Evolutionary conservation across 73 alveolate genomes (phyloP).

Genomic region (Paramecium sexaurelia): DNA sequence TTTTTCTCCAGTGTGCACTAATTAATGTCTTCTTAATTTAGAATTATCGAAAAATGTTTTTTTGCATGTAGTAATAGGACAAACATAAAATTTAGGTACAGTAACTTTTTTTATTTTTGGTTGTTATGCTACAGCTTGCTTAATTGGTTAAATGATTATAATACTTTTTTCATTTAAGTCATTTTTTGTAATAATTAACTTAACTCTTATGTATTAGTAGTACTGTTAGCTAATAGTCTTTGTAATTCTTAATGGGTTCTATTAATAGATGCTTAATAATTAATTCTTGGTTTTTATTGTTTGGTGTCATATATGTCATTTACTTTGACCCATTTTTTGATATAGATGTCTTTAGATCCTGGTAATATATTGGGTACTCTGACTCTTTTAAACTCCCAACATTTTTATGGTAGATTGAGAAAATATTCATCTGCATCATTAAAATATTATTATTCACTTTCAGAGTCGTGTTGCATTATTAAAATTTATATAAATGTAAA

Average conservation of each 20-base stretch:
- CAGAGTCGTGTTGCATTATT: constrained; percentile 27
- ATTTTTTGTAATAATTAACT: constrained; percentile 19
- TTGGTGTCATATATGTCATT: not conserved
- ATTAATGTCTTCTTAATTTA: constrained; percentile 91
- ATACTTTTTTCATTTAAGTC: constrained; percentile 48
- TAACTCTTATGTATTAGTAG: not conserved
- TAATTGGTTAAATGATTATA: too few species aligned
- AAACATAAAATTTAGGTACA: constrained; percentile 78
- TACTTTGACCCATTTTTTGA: constrained; percentile 40
- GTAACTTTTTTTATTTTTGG: not conserved
- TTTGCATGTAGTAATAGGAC: constrained; percentile 94
- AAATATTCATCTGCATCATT: constrained; percentile 58
- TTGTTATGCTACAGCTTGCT: not conserved
- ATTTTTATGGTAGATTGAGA: constrained; percentile 12
- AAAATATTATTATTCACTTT: constrained; percentile 4
- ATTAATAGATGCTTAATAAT: not conserved
- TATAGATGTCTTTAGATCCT: constrained; percentile 29
- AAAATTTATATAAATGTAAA: not conserved
- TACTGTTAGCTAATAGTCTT: not conserved
- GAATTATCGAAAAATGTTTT: constrained; percentile 92
- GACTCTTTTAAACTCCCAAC: constrained; percentile 52
- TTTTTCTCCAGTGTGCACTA: constrained; percentile 97
- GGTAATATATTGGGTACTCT: constrained; percentile 39
- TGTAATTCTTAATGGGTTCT: not conserved
- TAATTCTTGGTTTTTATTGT: not conserved